These are phyloP conservation scores for Phytophthora cryptogea DNA, from an alignment of 352 stramenopile species.

Conservation along the genomic window DNA sequence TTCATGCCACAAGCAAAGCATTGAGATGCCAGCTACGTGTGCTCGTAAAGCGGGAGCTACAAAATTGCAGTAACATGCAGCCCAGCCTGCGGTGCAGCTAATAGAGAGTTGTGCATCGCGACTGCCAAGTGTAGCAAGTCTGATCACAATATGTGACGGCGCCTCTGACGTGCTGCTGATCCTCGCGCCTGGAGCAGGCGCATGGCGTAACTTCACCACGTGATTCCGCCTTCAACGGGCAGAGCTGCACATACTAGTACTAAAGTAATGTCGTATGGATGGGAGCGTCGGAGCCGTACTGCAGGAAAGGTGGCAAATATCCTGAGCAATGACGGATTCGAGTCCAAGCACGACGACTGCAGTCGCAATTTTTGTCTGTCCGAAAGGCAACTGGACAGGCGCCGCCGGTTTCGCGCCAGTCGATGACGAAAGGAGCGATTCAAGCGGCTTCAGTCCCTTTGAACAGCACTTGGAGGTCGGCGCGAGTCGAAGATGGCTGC, in stretches of 20 bases:
- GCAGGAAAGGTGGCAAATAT: too few relatives aligned
- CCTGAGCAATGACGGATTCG: neutral
- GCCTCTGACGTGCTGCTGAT: constrained; percentile 1
- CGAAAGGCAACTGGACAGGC: constrained; percentile 22
- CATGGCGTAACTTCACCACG: constrained; percentile 1
- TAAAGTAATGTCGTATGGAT: too few relatives aligned
- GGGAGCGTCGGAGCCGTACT: too few relatives aligned
- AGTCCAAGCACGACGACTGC: neutral
- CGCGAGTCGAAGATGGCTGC: neutral
- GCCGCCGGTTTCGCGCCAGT: constrained; percentile 12
- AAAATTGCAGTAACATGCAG: too few relatives aligned
- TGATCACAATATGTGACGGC: constrained; percentile 2
- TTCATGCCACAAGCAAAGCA: too few relatives aligned
- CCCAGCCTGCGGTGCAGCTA: neutral
- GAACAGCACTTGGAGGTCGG: neutral
- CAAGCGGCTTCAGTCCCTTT: neutral
- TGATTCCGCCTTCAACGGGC: neutral
- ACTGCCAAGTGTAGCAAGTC: neutral
- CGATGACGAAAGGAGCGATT: constrained; percentile 15
- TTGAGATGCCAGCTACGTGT: too few relatives aligned
- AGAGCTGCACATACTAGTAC: too few relatives aligned
- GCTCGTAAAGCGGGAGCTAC: too few relatives aligned
- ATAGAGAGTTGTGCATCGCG: neutral
- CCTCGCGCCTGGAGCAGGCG: neutral
- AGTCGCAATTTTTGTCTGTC: neutral